A percentile compares a stretch with the other conserved stretches of the same genome.
Evolutionary conservation across 371 early-diverging fungal species (phyloP).

Genomic region (Blakeslea trispora): DNA sequence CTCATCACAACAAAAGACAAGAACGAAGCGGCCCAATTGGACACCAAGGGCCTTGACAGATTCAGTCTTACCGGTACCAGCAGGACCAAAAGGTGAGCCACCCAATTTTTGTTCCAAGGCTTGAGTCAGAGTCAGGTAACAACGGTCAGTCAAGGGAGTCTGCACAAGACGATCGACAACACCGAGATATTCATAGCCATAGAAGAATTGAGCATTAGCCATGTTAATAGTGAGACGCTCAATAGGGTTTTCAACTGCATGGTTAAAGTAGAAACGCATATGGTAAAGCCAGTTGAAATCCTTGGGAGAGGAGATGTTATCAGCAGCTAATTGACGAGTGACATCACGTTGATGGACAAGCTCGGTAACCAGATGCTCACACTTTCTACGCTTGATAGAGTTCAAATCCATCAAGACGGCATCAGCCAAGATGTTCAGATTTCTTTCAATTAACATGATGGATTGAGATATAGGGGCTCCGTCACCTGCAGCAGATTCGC

Average conservation of each 20-base stretch:
- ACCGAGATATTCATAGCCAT: slow-evolving; percentile 98
- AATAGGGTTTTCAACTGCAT: slow-evolving; percentile 65
- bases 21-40: slow-evolving; percentile 94
- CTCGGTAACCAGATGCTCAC: slow-evolving; percentile 97
- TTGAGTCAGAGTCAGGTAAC: slow-evolving; percentile 96
- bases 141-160: slow-evolving; percentile 97
- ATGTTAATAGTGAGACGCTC: slow-evolving; percentile 80
- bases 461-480: slow-evolving; percentile 55
- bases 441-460: slow-evolving; percentile 69
- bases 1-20: slow-evolving; percentile 99
- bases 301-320: slow-evolving; percentile 60
- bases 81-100: slow-evolving; percentile 97
- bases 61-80: slow-evolving; percentile 99
- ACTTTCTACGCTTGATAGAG: slow-evolving; percentile 86
- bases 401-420: slow-evolving; percentile 88
- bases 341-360: slow-evolving; percentile 98
- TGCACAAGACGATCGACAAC: slow-evolving; percentile 96
- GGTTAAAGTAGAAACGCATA: slow-evolving; percentile 94
- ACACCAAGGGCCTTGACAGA: slow-evolving; percentile 97
- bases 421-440: slow-evolving; percentile 88
- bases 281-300: slow-evolving; percentile 96
- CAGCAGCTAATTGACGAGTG: slow-evolving; percentile 69
- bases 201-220: slow-evolving; percentile 93
- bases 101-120: slow-evolving; percentile 93
- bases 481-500: slow-evolving; percentile 38